These are phyloP conservation scores for Coemansia sp. DNA, from an alignment of 192 early-diverging fungal genomes.

Conservation along the genomic window DNA sequence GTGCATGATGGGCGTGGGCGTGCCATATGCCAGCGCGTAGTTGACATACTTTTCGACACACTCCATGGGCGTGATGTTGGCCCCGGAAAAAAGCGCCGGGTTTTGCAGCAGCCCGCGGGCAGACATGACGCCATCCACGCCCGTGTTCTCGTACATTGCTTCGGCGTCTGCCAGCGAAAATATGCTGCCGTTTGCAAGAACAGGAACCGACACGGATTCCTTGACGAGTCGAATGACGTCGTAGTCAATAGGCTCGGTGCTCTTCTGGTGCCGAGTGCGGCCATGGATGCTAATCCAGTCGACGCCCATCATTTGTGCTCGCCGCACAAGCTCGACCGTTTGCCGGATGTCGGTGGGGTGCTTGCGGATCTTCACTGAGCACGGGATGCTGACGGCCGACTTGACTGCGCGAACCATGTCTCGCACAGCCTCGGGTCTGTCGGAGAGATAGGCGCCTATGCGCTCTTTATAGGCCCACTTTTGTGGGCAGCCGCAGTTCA, in stretches of 20 bases:
- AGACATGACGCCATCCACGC: conserved; percentile 86
- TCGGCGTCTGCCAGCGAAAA: conserved; percentile 74
- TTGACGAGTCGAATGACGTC: conserved; percentile 81
- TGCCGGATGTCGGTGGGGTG: conserved; percentile 55
- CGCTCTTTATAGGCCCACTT: conserved; percentile 88
- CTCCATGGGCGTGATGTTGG: conserved; percentile 71
- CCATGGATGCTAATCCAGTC: conserved; percentile 92
- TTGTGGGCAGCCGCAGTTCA: conserved; percentile 97
- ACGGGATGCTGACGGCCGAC: conserved; percentile 61
- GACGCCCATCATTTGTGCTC: conserved; percentile 79
- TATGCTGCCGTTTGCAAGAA: conserved; percentile 86
- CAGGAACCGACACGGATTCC: conserved; percentile 71
- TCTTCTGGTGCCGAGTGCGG: conserved; percentile 74
- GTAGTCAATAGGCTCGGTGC: conserved; percentile 73
- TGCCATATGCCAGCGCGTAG: conserved; percentile 70
- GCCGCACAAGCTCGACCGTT: conserved; percentile 80
- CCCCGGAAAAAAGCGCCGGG: conserved; percentile 88
- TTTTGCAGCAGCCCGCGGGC: conserved; percentile 88
- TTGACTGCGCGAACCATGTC: conserved; percentile 86
- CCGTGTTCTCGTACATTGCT: conserved; percentile 66
- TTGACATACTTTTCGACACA: conserved; percentile 70
- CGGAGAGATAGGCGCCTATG: conserved; percentile 83
- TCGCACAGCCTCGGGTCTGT: conserved; percentile 80
- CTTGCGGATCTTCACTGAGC: conserved; percentile 84
- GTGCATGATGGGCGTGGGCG: conserved; percentile 80